phyloP scores from a whole-genome alignment of 768 basidiomycete species.

The Pisolithus microcarpus region DNA sequence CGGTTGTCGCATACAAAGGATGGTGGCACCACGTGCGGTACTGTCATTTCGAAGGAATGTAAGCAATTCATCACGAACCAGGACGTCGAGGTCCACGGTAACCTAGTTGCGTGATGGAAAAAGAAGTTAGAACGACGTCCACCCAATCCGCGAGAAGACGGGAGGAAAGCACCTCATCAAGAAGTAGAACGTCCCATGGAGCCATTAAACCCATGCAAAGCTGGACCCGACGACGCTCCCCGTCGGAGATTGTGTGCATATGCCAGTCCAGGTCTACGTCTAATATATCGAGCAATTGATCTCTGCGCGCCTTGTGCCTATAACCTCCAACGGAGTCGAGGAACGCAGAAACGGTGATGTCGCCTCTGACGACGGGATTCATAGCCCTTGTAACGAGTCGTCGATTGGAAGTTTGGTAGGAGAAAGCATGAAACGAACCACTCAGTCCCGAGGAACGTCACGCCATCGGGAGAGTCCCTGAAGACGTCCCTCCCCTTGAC shows the following conservation, averaged over 20 bases:
- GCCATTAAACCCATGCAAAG: constrained; percentile 94
- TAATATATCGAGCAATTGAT: constrained; percentile 80
- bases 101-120: constrained; percentile 42
- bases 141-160: not conserved
- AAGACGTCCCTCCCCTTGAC: constrained; percentile 86
- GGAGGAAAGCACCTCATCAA: constrained; percentile 70
- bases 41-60: constrained; percentile 82
- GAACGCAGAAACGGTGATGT: constrained; percentile 89
- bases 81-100: constrained; percentile 94
- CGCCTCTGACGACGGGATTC: constrained; percentile 93
- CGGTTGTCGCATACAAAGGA: constrained; percentile 56
- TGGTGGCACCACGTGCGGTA: constrained; percentile 71
- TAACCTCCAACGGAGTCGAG: constrained; percentile 98
- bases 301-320: constrained; percentile 81
- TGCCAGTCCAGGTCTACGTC: constrained; percentile 96
- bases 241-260: constrained; percentile 94
- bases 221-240: constrained; percentile 89
- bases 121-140: constrained; percentile 4
- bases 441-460: constrained; percentile 90
- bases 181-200: constrained; percentile 85
- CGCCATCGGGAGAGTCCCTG: constrained; percentile 71
- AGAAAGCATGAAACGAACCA: constrained; percentile 48
- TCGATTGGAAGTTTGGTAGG: not conserved
- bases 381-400: constrained; percentile 56
- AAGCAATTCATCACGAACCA: constrained; percentile 89